Percentiles rank a stretch among this genome's conserved stretches.
These are phyloP conservation scores for Leccinum obscurum DNA, from an alignment of 768 basidiomycete species.

Conservation along the genomic window DNA sequence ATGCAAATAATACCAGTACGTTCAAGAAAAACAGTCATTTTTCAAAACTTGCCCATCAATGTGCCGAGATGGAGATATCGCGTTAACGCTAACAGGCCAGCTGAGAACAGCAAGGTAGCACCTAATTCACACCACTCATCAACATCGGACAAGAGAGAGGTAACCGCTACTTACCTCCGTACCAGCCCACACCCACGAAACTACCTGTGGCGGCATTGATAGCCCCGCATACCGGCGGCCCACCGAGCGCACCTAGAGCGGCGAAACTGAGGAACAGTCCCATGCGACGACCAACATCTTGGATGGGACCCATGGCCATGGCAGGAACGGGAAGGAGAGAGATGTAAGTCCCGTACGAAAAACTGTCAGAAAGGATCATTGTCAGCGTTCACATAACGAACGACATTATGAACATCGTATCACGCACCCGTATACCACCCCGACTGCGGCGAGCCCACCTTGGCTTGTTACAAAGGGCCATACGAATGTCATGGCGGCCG, in stretches of 20 bases:
- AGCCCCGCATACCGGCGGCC: constrained; percentile 74
- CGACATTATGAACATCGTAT: fast-evolving
- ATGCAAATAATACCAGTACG: too few species aligned
- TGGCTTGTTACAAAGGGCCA: constrained; percentile 66
- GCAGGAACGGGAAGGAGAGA: constrained; percentile 57
- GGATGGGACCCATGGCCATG: constrained; percentile 57
- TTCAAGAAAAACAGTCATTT: not conserved
- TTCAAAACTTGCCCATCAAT: constrained; percentile 43
- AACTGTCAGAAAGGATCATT: constrained; percentile 35
- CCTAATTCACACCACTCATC: constrained; percentile 21
- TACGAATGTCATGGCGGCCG: constrained; percentile 58
- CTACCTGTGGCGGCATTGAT: constrained; percentile 54
- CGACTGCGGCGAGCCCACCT: constrained; percentile 49
- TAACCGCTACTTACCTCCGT: constrained; percentile 36
- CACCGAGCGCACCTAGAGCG: constrained; percentile 62
- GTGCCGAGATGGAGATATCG: constrained; percentile 41
- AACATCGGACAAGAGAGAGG: not conserved
- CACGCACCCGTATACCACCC: constrained; percentile 64
- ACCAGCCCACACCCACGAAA: constrained; percentile 39
- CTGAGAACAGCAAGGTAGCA: constrained; percentile 41
- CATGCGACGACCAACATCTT: constrained; percentile 62
- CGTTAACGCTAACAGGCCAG: constrained; percentile 40
- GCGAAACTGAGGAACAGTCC: constrained; percentile 66
- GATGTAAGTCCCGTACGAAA: constrained; percentile 62
- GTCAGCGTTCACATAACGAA: not conserved